Base-by-base conservation (phyloP, 2,329 filamentous ascomycete genomes). In the Xylariaceae sp. region DNA sequence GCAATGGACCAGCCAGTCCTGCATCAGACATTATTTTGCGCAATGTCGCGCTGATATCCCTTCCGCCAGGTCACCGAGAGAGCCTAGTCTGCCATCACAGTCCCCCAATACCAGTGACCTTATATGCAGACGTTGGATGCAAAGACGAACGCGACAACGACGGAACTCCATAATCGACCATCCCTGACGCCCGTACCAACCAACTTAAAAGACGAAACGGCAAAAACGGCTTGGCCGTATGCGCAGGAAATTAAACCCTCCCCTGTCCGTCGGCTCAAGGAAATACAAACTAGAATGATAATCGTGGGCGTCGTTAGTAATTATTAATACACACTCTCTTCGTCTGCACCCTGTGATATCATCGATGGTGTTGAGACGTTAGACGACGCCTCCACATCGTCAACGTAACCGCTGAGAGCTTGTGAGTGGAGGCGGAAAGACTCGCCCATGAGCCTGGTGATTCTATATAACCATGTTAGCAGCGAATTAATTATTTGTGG, bases 361-460 rank as follows among this genome's bases (percentile, higher is more conserved):
- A 87, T 87, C 58, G 84, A 87, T 53, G 84, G 84, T 55, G 84
- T 86, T 47, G 84, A 86, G 49, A 83, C 83, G 64, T 82, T 84
- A n/a, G 82, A 84, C 63, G 83, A 85, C 64, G 78, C 83, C 71
- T 86, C 83, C 64, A 83, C 77, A 65, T 91, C 88, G 70, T 96
- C 92, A 70, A 96, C 91, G 68, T 96, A 97, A 71, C 92, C 91
- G 62, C 92, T 84, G 35, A 99, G 85, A 62, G 94, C 91, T 76
- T 97, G 91, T 39, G 91, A 89, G 74, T 97, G 92, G 55, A 96
- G 84, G 70, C 95, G 94, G 81, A 99, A 97, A 50, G 94, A 91
- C 74, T 97, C 94, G 67, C 94, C 94, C 88, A 97, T 96, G 49
- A 97, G 84, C 70, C 95, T 91, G 65, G 89, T 92, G 69, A 95